Evolutionary conservation across 208 protist species (phyloP), one percentile per base, ranked within the genome.

Genomic region (Phytomonas sp.): DNA sequence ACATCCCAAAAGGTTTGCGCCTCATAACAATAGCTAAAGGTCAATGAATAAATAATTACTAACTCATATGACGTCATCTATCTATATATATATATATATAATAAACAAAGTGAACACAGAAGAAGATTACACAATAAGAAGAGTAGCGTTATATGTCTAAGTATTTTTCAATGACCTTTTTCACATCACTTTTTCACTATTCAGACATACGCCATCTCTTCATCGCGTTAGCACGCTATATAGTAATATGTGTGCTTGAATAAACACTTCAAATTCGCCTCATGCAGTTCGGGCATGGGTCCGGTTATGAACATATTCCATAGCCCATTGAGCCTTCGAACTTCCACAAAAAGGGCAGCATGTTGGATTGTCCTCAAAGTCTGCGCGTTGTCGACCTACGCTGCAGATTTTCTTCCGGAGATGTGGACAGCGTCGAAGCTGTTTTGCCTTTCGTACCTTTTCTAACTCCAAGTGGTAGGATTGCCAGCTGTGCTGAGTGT

Each of bases 281-380:
- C 52, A 63, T 68, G 62, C 74, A 14, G 30, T 29, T 68, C 70
- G 77, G n/a, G 65, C 70, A 65, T 94, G 89, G 2, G 86, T 89
- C 74, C 81, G 72, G 67, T 91, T 75, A 67, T 94, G 89, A 33
- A 94, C 84, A 59, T 92, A 94, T 78, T 94, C 89, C 80, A 92
- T 85, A 73, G 85, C 73, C 86, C 89, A 94, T 69, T 94, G 89
- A 11, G 83, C 86, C 66, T 79, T 87, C 0, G 71, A 32, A 60
- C 89, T 92, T 29, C 77, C 63, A 60, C 89, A 94, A 45, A 76
- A 34, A 4, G 89, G 89, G 65, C 89, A 94, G 37, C 75, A 79
- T 19, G 30, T 73, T 10, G 83, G 86, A 67, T 83, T 59, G 3
- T 73, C 75, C 34, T 66, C 34, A 37, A 68, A 12, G 40, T 40